Base-by-base conservation (phyloP, 495 filamentous ascomycete genomes). In the Amphirosellinia nigrospora region DNA sequence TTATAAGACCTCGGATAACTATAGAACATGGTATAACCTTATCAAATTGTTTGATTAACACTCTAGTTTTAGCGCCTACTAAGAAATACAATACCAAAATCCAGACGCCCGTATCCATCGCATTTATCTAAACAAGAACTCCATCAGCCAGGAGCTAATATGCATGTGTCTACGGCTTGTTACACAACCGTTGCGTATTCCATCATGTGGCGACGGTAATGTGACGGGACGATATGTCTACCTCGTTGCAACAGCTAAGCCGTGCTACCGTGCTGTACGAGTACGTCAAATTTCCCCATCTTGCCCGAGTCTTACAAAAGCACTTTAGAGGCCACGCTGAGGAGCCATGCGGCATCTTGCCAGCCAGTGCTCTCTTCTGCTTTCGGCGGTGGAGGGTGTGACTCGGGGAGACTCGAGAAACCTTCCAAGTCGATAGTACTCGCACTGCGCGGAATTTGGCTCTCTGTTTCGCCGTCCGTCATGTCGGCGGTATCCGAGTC, bases 291-390 rank as follows among this genome's bases (percentile, higher is more conserved):
- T 39, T 41, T 19, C 30, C 38, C 62, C 65, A 19, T 28, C 56
- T 64, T 32, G 38, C 50, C 71, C 63, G 26, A 62, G 68, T 26
- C 41, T 59, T 79, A 92, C 64, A 92, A 77, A 28, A 96, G 78
- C 26, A 92, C 89, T 70, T 90, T 92, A 43, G 88, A 90, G 28
- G 92, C 90, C 60, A 94, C 88, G 56, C 88, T 89, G 60, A 97
- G 81, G 69, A 97, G 79, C 94, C 93, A 97, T 32, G 90, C 87
- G 43, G 92, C 94, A 82, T 97, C 94, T 69, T 90, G 86, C 94
- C 92, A 96, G 10, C 87, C 89, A 16, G 90, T 88, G 15, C 83
- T 85, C 61, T 89, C 83, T 38, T 86, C 84, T 59, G 78, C 72
- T 58, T 79, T 81, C 0, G 84, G 84, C 0, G 84, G 82, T 36